A percentile compares a stretch with the other conserved stretches of the same genome.
Evolutionary conservation across 176 grass and related monocot species (phyloP).

Genomic region (Ensete ventricosum): DNA sequence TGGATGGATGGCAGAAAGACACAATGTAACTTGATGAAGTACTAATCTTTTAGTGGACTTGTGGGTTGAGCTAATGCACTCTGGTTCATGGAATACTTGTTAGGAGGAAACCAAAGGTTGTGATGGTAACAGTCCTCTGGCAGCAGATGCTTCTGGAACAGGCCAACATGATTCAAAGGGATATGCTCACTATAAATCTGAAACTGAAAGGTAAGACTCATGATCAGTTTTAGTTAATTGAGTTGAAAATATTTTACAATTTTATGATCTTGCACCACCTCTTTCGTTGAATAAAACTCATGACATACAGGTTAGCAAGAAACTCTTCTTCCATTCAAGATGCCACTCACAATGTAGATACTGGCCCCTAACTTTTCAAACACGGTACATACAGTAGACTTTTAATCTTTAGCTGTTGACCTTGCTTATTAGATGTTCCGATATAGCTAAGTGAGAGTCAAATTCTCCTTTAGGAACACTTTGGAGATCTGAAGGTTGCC

Average conservation of each 20-base stretch:
- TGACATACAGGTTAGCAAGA: conserved; percentile 5
- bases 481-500: not conserved
- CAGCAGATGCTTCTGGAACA: not conserved
- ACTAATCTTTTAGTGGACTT: not conserved
- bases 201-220: conserved; percentile 4
- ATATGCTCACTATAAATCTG: not conserved
- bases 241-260: not conserved
- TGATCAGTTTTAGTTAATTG: not conserved
- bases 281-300: not conserved
- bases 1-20: conserved; percentile 40
- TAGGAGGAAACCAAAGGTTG: conserved; percentile 1
- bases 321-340: conserved; percentile 14
- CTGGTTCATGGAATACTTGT: not conserved
- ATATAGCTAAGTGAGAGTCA: not conserved
- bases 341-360: not conserved
- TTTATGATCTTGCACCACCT: not conserved
- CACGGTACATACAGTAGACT: conserved; percentile 3
- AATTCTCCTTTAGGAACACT: no score
- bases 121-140: conserved; percentile 1
- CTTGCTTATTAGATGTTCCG: not conserved
- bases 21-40: conserved; percentile 19
- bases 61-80: not conserved
- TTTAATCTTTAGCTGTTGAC: no score
- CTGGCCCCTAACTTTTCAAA: conserved; percentile 2
- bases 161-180: not conserved